These are phyloP conservation scores for Lyophyllum decastes DNA, from an alignment of 768 basidiomycete genomes.

Conservation along the genomic window DNA sequence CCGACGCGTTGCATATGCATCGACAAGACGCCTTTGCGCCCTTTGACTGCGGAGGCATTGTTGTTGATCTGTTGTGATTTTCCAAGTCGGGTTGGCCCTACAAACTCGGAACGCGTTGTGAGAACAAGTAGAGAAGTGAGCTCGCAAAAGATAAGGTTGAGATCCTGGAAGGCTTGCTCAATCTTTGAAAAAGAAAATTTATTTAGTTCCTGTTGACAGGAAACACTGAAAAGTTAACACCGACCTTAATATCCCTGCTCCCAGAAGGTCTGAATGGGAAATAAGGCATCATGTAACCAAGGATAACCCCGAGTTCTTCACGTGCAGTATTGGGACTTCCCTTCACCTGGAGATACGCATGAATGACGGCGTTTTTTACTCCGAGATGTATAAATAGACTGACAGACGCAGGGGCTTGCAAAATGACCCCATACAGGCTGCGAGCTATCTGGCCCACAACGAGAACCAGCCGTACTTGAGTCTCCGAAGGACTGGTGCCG, in stretches of 20 bases:
- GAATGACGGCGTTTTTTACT: slow-evolving; percentile 3
- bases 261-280: slow-evolving; percentile 72
- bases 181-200: slow-evolving; percentile 39
- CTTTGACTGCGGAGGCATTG: background rate
- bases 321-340: slow-evolving; percentile 27
- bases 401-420: slow-evolving; percentile 43
- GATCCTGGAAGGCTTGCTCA: slow-evolving; percentile 66
- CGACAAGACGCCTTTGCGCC: slow-evolving; percentile 22
- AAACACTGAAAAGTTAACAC: background rate
- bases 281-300: slow-evolving; percentile 77
- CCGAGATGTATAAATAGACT: slow-evolving; percentile 19
- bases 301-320: slow-evolving; percentile 56
- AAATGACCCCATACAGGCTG: slow-evolving; percentile 58
- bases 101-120: slow-evolving; percentile 24
- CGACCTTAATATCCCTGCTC: slow-evolving; percentile 61
- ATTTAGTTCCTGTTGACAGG: background rate
- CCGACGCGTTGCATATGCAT: slow-evolving; percentile 54
- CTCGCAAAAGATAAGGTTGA: slow-evolving; percentile 80
- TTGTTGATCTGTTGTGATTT: slow-evolving; percentile 16
- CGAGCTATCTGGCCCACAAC: slow-evolving; percentile 58
- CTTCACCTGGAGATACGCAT: slow-evolving; percentile 21
- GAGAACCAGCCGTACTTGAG: slow-evolving; percentile 60
- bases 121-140: slow-evolving; percentile 66
- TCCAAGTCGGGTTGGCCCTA: slow-evolving; percentile 20
- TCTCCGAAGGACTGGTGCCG: slow-evolving; percentile 54